phyloP scores from a whole-genome alignment of 345 rosid species.

The Clausena lansium region DNA sequence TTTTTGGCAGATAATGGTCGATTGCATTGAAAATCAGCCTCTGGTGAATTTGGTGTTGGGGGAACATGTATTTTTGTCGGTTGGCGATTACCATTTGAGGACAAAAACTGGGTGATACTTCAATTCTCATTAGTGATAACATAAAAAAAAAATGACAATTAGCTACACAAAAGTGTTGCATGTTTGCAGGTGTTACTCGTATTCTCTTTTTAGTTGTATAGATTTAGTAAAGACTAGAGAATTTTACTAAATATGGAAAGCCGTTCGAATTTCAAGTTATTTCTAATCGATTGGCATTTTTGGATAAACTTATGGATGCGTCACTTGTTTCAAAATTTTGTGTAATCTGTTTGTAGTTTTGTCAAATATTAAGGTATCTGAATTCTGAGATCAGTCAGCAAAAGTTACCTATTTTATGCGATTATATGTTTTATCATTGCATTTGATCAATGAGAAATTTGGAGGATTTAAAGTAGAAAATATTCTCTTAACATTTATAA shows the following conservation, averaged over 20 bases:
- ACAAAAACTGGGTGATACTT: constrained; percentile 4
- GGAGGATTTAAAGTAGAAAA: no score
- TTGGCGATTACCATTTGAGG: constrained; percentile 45
- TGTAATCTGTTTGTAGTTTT: background rate
- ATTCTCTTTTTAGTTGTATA: no score
- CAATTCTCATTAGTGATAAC: background rate
- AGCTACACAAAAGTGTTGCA: background rate
- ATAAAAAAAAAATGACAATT: constrained; percentile 1
- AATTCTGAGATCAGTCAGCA: background rate
- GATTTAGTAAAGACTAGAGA: no score
- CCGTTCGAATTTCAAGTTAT: background rate
- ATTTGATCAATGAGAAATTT: no score
- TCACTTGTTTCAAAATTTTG: background rate
- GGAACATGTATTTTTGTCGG: constrained; percentile 56
- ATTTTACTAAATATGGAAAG: background rate
- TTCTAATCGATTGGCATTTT: no score
- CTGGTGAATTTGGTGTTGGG: constrained; percentile 46
- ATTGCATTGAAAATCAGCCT: constrained; percentile 60
- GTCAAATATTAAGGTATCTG: background rate
- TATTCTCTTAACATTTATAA: no score
- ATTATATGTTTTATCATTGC: no score
- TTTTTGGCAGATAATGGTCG: constrained; percentile 48
- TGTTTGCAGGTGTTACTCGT: no score
- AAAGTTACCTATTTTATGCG: no score
- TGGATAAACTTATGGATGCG: background rate